These are phyloP conservation scores for Collariella sp. DNA, from an alignment of 495 filamentous ascomycete genomes.

Conservation along the genomic window DNA sequence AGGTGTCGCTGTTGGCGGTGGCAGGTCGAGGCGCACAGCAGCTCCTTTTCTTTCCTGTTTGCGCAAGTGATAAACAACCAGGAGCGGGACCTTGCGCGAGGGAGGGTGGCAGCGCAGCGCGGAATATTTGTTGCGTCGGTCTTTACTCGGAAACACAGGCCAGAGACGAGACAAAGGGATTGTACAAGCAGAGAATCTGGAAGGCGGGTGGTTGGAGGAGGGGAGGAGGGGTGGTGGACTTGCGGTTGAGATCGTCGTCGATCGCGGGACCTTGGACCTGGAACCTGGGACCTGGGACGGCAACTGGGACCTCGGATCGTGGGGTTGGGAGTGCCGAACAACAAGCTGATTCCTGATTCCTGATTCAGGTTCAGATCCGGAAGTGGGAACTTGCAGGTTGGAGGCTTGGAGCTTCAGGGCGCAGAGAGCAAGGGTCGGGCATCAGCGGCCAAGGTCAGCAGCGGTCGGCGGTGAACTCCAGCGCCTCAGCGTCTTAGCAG, in stretches of 20 bases:
- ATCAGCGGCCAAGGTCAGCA: too few relatives aligned
- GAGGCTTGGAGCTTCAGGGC: background rate
- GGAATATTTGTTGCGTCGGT: too few relatives aligned
- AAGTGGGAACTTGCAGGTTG: conserved; percentile 8
- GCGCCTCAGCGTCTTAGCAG: background rate
- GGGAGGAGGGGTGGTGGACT: background rate
- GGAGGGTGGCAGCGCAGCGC: too few relatives aligned
- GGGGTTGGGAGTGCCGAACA: conserved; percentile 6
- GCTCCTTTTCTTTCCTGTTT: background rate
- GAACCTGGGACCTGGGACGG: too few relatives aligned
- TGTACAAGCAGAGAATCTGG: conserved; percentile 5
- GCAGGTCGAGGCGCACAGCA: conserved; percentile 7
- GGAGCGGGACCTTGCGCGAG: background rate
- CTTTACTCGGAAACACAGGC: background rate
- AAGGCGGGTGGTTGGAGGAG: background rate
- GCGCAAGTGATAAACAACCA: conserved; percentile 8
- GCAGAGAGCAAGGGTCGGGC: conserved; percentile 2
- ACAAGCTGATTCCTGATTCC: too few relatives aligned
- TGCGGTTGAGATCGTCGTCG: conserved; percentile 3
- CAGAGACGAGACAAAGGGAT: background rate
- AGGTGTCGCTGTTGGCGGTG: background rate
- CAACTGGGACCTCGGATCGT: too few relatives aligned
- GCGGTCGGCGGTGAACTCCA: conserved; percentile 1
- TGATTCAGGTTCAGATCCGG: too few relatives aligned
- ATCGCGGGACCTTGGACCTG: background rate